Percentiles rank a stretch among this genome's conserved stretches.
phyloP scores from a whole-genome alignment of 2,329 filamentous ascomycete genomes.

The Mycogone perniciosa region DNA sequence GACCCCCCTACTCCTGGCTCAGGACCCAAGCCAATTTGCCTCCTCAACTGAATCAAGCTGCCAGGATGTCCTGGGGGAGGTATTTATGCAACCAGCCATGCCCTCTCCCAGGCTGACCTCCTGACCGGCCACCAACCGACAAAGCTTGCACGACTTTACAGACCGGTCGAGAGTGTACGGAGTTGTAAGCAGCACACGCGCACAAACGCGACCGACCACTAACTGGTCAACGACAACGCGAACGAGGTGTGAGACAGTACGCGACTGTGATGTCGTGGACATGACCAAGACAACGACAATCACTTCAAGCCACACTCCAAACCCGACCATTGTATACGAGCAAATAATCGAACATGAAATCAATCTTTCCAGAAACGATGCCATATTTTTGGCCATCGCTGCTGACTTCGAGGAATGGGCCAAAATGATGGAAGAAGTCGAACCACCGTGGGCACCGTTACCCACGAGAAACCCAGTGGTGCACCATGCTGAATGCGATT shows the following conservation, averaged over 20 bases:
- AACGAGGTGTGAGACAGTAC: conserved; percentile 3
- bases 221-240: conserved; percentile 6
- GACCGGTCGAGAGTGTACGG: conserved; percentile 1
- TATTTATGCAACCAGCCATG: conserved; percentile 1
- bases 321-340: not conserved
- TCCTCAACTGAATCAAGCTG: not conserved
- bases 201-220: not conserved
- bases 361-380: no score
- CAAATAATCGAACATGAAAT: no score
- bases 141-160: conserved; percentile 3
- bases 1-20: no score
- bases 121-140: not conserved
- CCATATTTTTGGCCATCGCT: no score
- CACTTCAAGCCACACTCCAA: not conserved
- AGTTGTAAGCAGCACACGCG: conserved; percentile 3
- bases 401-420: no score
- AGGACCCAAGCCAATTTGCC: not conserved
- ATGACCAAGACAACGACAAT: conserved; percentile 1
- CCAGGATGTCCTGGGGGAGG: not conserved
- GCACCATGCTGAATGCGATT: no score
- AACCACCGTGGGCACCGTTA: no score
- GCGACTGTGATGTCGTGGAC: conserved; percentile 9
- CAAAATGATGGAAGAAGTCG: no score
- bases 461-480: no score
- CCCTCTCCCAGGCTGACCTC: not conserved